Percentiles rank a stretch among this genome's conserved stretches.
phyloP scores from a whole-genome alignment of 495 filamentous ascomycete species.

The Trichoderma asperelloides region DNA sequence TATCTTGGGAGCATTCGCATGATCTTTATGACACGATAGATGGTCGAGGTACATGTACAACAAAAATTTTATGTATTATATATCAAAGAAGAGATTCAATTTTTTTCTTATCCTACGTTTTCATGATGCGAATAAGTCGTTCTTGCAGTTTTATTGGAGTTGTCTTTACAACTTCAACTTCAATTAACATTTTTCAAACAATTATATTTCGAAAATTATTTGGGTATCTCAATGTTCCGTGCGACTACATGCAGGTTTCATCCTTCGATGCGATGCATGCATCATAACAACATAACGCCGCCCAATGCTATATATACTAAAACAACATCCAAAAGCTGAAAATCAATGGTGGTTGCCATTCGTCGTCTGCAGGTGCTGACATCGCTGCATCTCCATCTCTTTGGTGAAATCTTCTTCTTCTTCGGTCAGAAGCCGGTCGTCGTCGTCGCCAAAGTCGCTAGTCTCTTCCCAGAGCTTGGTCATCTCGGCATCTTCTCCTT shows the following conservation, averaged over 20 bases:
- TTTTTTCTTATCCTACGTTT: neutral
- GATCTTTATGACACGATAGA: constrained; percentile 17
- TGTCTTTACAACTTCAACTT: neutral
- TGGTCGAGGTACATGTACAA: constrained; percentile 10
- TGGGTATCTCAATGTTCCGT: neutral
- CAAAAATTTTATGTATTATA: constrained; percentile 1
- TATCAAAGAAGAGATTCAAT: constrained; percentile 4
- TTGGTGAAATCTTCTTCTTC: constrained; percentile 6
- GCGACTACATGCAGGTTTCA: neutral
- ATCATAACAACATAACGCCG: constrained; percentile 23
- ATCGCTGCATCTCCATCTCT: constrained; percentile 12
- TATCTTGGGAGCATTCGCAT: constrained; percentile 10
- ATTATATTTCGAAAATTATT: neutral
- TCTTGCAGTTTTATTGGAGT: neutral
- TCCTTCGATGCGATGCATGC: neutral
- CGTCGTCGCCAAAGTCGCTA: constrained; percentile 78
- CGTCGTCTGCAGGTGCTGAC: neutral
- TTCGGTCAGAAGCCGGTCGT: constrained; percentile 43
- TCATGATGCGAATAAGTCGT: neutral
- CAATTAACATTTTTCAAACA: neutral
- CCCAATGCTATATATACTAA: neutral
- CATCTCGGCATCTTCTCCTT: constrained; percentile 59
- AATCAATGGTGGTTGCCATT: constrained; percentile 4
- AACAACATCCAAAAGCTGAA: constrained; percentile 13
- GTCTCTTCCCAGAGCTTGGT: constrained; percentile 61